Base-by-base conservation (phyloP, 441 rosid species). In the Syzygium malaccense region DNA sequence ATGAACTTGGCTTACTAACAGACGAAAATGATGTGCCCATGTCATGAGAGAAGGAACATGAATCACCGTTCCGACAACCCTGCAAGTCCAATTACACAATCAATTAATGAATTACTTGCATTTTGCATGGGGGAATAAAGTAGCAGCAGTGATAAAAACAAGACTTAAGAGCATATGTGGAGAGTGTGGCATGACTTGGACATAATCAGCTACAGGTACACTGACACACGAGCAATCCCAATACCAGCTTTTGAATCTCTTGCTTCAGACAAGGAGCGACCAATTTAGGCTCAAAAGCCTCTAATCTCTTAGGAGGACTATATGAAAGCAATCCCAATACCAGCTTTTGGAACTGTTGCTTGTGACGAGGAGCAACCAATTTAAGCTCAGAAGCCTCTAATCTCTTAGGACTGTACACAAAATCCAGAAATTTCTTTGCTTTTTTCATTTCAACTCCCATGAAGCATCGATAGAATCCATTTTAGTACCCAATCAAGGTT, bases 31-130 rank as follows among this genome's bases (percentile, higher is more conserved):
- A 89, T 86, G 90, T 88, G 86, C 56, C 93, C 89, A 88, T 68
- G 90, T 90, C 96, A 92, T 98, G 99, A 66, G 98, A 95, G 91
- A 90, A 98, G 87, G 86, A 51, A 90, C 99, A 98, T 13, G 92
- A 90, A 33, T 93, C 94, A 85, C 98, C 99, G 66, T 96, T 94
- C 91, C 96, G 94, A 93, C 99, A 98, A 66, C 99, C 99, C 99
- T 98, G 94, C 32, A 66, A 87, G 23, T n/a, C 41, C 57, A 51
- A 86, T 62, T 26, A 66, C 54, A 71, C 30, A 41, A 75, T 57
- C 64, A 55, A 57, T 55, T 54, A 85, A 85, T 41, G 49, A 20
- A 85, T 55, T 19, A 56, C 49, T 32, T 33, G 86, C 58, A 33
- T 85, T 85, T 85, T 85, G 62, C 48, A 17, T 30, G 62, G 45